These are phyloP conservation scores for Exophiala mesophila DNA, from an alignment of 2,329 filamentous ascomycete species.

Conservation along the genomic window DNA sequence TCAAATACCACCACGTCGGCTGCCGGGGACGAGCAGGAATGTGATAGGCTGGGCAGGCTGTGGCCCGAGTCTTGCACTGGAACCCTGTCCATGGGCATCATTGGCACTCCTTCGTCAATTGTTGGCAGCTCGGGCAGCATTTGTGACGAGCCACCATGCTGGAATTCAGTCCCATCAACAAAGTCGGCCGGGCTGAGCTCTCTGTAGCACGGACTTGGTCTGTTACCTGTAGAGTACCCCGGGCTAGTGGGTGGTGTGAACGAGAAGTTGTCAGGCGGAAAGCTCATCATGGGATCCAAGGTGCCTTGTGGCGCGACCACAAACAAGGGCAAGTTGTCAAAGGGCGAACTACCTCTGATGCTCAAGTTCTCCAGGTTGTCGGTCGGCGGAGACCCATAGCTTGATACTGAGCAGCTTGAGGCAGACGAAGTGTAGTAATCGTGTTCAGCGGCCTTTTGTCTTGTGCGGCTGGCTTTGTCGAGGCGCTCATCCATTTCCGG, in stretches of 20 bases:
- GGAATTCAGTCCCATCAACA: constrained; percentile 9
- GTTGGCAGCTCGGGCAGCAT: constrained; percentile 20
- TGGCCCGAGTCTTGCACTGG: constrained; percentile 9
- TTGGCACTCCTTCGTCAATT: constrained; percentile 15
- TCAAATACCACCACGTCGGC: constrained; percentile 25
- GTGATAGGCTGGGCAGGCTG: constrained; percentile 22
- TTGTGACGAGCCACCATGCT: constrained; percentile 6
- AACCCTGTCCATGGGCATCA: constrained; percentile 10
- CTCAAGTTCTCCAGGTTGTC: constrained; percentile 38
- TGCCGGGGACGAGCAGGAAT: constrained; percentile 24
- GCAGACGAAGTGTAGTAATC: constrained; percentile 36
- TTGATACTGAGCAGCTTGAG: constrained; percentile 36
- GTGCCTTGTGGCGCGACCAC: constrained; percentile 9
- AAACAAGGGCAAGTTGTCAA: constrained; percentile 30
- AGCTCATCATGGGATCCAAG: constrained; percentile 22
- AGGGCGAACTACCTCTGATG: constrained; percentile 32
- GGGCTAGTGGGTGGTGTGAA: constrained; percentile 47
- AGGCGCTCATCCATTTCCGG: constrained; percentile 55
- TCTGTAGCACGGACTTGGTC: constrained; percentile 34
- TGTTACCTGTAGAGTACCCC: constrained; percentile 36
- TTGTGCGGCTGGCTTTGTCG: constrained; percentile 53
- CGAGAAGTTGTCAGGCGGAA: constrained; percentile 40
- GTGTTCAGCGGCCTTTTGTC: constrained; percentile 28
- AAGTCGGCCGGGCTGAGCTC: constrained; percentile 35
- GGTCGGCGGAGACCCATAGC: constrained; percentile 40